These are phyloP conservation scores for Postia placenta DNA, from an alignment of 768 basidiomycete species.

Conservation along the genomic window DNA sequence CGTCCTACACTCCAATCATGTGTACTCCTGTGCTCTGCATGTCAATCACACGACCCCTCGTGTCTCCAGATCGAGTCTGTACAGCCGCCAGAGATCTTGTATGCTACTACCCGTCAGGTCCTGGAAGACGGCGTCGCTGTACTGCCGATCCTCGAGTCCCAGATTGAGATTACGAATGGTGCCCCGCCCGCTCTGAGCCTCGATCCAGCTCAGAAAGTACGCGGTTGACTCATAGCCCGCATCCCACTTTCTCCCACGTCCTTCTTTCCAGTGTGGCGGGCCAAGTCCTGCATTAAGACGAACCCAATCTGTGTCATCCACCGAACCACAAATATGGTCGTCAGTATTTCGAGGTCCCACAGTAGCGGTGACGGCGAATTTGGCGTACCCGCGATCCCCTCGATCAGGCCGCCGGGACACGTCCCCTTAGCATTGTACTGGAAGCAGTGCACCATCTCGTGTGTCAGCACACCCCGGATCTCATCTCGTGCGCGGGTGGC, in stretches of 20 bases:
- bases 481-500: conserved; percentile 45
- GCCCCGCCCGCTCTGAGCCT: conserved; percentile 45
- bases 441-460: conserved; percentile 77
- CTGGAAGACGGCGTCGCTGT: conserved; percentile 47
- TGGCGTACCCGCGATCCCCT: conserved; percentile 70
- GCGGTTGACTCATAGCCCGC: conserved; percentile 70
- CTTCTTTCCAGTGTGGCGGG: conserved; percentile 67
- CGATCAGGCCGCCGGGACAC: conserved; percentile 67
- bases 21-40: not conserved
- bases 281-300: conserved; percentile 50
- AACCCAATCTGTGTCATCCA: conserved; percentile 53
- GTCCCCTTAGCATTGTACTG: conserved; percentile 59
- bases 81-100: conserved; percentile 51
- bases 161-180: conserved; percentile 55
- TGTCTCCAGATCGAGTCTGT: conserved; percentile 27
- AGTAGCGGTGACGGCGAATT: not conserved
- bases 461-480: conserved; percentile 63
- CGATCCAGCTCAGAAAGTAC: conserved; percentile 69
- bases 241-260: conserved; percentile 54
- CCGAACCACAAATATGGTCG: too few species aligned
- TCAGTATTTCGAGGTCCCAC: not conserved
- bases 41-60: not conserved
- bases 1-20: too few species aligned
- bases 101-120: conserved; percentile 46
- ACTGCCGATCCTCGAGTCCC: conserved; percentile 40